Evolutionary conservation across 139 green algal species (phyloP), one percentile per base, ranked within the genome.

Genomic region (Closterium sp.): DNA sequence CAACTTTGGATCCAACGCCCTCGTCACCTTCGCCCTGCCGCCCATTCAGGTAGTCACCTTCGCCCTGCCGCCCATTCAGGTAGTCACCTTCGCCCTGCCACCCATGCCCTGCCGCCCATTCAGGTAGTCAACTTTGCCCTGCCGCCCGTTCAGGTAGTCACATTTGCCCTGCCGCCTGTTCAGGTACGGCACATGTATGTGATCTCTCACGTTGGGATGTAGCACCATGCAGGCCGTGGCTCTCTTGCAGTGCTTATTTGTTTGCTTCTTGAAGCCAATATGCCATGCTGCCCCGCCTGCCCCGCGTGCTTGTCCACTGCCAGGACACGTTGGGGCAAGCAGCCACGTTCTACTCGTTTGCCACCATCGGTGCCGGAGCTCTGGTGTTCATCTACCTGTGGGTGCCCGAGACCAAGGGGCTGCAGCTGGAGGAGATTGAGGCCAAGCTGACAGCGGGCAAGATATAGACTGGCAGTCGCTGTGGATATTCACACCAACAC

Each of bases 341-440:
- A 12, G 88, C 85, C 31, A 97, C 96, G 12, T 98, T 98, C 92
- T 92, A 94, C 34, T 34, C 92, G 0, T 99, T 99, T 93, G 95
- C 94, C 7, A 94, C 31, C 23, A 95, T 99, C 19, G 96, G 94
- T 1, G 90, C 97, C 7, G 91, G 94, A 0, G 94, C 96, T 0
- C 69, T 99, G 33, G 87, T 66, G 0, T 96, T 94, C 81, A 97
- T 99, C 33, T 96, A 96, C 87, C 25, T 91, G 28, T 97, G 92
- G 30, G 96, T 99, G 30, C 97, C 97, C 0, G 97, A 99, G 92
- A 99, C 97, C 16, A 98, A 97, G 93, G 97, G 97, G 23, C 97
- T 98, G 90, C 97, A 93, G 3, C 92, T 99, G 31, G 97, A 99
- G 89, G 96, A 99, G 91, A 99, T 99, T 85, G 97, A 99, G 91